Evolutionary conservation across 768 basidiomycete genomes (phyloP), one percentile per base, ranked within the genome.

Genomic region (Asterophora lycoperdoides): DNA sequence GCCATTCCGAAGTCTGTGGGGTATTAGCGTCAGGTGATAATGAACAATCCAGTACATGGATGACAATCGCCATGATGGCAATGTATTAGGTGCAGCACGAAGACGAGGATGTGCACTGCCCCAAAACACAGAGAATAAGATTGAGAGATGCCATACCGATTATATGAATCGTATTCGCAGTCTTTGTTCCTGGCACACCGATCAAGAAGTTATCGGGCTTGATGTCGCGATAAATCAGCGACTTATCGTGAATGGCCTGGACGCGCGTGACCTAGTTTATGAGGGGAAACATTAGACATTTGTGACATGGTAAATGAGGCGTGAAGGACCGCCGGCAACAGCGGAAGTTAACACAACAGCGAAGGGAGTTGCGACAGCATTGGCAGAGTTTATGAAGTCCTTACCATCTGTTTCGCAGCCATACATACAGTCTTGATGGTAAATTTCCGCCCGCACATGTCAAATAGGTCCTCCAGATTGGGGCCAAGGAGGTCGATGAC

Each of bases 171-270:
- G 78, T 75, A 64, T 95, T 94, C 40, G 93, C 92, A 35, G 76
- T 90, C 74, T 93, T 96, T 29, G 88, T 93, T 15, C 81, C 81
- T 17, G 93, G 86, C 10, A 94, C 90, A 51, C 95, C 96, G 65
- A 99, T 91, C 56, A 99, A 76, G 70, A 99, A 99, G 71, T 98
- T 98, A 70, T 99, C 95, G 30, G 95, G 95, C 64, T 98, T 98
- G 76, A 99, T 98, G 66, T 98, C 96, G 56, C 95, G 87, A 70
- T 95, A 97, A 61, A 98, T 97, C 62, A 98, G 78, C 52, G 92
- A 96, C 75, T 97, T 97, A 66, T 98, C 95, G 68, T 99, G 95
- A 54, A 99, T 89, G 9, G 92, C 85, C 69, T 99, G 95, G 3
- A 98, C 93, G 51, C 95, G 91, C 40, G 93, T 86, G 53, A 99